These are phyloP conservation scores for Aphanomyces stellatus DNA, from an alignment of 352 stramenopile species.

Conservation along the genomic window DNA sequence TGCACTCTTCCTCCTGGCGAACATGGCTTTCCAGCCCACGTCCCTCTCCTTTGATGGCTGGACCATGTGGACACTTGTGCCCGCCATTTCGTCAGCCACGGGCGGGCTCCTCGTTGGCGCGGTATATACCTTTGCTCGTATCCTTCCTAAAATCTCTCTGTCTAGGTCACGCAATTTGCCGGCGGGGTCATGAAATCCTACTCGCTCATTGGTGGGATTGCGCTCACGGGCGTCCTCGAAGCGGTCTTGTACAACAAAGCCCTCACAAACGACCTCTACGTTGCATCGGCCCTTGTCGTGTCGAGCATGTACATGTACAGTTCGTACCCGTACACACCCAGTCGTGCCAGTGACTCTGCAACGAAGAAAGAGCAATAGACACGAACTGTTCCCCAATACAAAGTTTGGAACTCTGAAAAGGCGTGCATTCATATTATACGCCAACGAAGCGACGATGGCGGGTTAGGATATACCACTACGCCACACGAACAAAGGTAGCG, in stretches of 20 bases:
- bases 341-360: too few relatives aligned
- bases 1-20: constrained; percentile 50
- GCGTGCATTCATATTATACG: too few relatives aligned
- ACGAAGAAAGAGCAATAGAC: not conserved
- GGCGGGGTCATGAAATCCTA: constrained; percentile 89
- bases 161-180: constrained; percentile 72
- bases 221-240: constrained; percentile 78
- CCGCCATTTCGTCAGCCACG: constrained; percentile 66
- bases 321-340: constrained; percentile 42
- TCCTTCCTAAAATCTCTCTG: not conserved
- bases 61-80: constrained; percentile 63
- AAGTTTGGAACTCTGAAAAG: too few relatives aligned
- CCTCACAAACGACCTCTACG: constrained; percentile 50
- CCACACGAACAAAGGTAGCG: too few relatives aligned
- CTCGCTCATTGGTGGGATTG: constrained; percentile 79
- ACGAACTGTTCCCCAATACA: too few relatives aligned
- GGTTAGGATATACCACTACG: too few relatives aligned
- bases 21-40: constrained; percentile 29
- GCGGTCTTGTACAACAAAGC: constrained; percentile 46
- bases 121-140: constrained; percentile 19
- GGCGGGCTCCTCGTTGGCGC: constrained; percentile 80
- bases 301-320: constrained; percentile 68
- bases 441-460: too few relatives aligned
- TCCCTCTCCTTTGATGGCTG: constrained; percentile 56
- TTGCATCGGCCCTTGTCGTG: constrained; percentile 58